A percentile compares a stretch with the other conserved stretches of the same genome.
phyloP scores from a whole-genome alignment of 768 basidiomycete species.

The Pleurotus sapidus region DNA sequence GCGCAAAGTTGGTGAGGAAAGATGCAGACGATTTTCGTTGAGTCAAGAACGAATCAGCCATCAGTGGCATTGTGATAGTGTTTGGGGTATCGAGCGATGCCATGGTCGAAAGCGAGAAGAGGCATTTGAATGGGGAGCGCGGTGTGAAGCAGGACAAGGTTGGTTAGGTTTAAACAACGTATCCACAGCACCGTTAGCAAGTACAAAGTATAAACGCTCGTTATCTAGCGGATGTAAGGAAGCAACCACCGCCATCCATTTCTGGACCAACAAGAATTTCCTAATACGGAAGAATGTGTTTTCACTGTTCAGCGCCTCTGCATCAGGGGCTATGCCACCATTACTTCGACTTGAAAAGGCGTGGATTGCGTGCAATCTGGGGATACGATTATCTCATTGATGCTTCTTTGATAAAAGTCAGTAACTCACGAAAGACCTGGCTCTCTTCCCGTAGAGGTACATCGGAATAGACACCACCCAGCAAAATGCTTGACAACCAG shows the following conservation, averaged over 20 bases:
- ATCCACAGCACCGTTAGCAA: no score
- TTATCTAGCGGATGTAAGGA: no score
- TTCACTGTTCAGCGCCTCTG: no score
- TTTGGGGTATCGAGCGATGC: no score
- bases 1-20: not conserved
- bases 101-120: no score
- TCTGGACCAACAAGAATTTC: not conserved
- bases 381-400: not conserved
- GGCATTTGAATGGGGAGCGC: no score
- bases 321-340: not conserved
- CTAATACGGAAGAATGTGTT: not conserved
- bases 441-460: slow-evolving; percentile 43
- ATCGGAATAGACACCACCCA: slow-evolving; percentile 39
- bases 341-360: not conserved
- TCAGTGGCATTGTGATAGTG: no score
- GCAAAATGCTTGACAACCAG: slow-evolving; percentile 36
- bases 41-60: no score
- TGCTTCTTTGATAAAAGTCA: not conserved
- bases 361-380: not conserved
- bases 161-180: no score
- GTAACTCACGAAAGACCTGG: slow-evolving; percentile 36
- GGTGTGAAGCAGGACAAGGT: no score
- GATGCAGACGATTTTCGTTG: not conserved
- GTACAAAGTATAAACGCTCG: no score
- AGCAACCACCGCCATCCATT: no score